Conservation (phyloP, 352 stramenopile genomes). For the Phytophthora niederhauseri region DNA sequence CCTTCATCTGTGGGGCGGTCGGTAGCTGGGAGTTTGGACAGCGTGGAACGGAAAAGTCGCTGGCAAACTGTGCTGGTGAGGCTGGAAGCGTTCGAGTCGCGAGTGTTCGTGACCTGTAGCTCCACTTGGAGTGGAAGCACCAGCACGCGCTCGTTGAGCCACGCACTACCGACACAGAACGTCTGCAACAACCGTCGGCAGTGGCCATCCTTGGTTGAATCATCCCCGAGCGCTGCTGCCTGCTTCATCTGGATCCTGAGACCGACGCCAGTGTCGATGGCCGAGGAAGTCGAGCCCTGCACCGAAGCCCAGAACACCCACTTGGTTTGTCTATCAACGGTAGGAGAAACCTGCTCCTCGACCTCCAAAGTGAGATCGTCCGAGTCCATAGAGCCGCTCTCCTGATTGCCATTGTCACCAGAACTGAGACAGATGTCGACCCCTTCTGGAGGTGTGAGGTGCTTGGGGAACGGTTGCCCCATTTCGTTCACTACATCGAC, state of each 20-base stretch:
- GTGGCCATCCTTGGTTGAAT: background rate
- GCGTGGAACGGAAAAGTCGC: constrained; percentile 5
- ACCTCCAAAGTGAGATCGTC: constrained; percentile 13
- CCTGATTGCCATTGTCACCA: background rate
- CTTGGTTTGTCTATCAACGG: constrained; percentile 1
- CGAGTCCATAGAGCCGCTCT: background rate
- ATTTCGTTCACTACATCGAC: constrained; percentile 68
- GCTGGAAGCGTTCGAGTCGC: background rate
- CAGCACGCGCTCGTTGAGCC: constrained; percentile 29
- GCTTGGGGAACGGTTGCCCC: constrained; percentile 33
- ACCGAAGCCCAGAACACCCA: constrained; percentile 17
- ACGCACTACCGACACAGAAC: constrained; percentile 51
- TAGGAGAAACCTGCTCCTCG: constrained; percentile 4
- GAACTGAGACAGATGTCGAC: constrained; percentile 10
- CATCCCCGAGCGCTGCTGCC: background rate
- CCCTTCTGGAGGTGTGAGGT: background rate
- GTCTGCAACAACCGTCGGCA: constrained; percentile 29
- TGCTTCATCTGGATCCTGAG: constrained; percentile 20
- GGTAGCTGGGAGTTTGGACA: background rate
- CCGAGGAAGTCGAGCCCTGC: background rate
- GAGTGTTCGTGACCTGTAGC: constrained; percentile 7
- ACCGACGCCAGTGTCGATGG: background rate
- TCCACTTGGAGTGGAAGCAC: constrained; percentile 45
- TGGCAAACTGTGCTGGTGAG: constrained; percentile 17
- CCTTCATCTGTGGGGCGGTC: background rate